Base-by-base conservation (phyloP, 768 basidiomycete genomes). In the Boletus sp. region DNA sequence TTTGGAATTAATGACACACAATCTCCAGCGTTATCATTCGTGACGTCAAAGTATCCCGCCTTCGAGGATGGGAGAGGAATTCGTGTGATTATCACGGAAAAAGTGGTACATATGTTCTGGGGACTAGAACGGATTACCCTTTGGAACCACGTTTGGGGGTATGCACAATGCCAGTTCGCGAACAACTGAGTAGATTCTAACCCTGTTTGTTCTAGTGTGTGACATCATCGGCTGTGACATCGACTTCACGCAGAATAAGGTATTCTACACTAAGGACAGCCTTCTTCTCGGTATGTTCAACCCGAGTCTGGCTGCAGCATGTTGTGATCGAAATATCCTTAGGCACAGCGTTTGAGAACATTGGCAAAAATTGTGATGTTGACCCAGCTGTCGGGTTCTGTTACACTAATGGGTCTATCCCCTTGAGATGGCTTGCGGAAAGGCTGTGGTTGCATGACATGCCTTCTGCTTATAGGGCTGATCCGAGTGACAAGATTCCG, bases 21-120 rank as follows among this genome's bases (percentile, higher is more conserved):
- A 30, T 39, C 30, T n/a, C 32, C 54, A 92, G 90, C 21, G 87
- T 95, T 68, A 79, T 86, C 44, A 79, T 81, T 9, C 78, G 75
- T 14, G 80, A 81, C 41, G 84, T 87, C 48, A 83, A 82, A 63
- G 72, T 88, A 48, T 80, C 82, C 30, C 85, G 90, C 48, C 80
- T 94, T 32, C 93, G 93, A 34, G 93, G 93, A 21, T 90, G 87
- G 88, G 90, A 93, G 67, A 74, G 77, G 53, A 81, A 83, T 57
- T 93, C 90, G 6, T 95, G 92, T 89, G 93, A 92, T 49, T 96
- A 93, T 68, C 88, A 93, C 62, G 92, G 88, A n/a, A 91, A 94
- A 60, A 92, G 90, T 63, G 93, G 93, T 6, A 81, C 77, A 78
- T 86, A 3, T 92, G 90, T 70, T 83, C 87, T 23, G 82, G 83